A percentile compares a stretch with the other conserved stretches of the same genome.
Conservation (phyloP, 345 rosid species). For the Streptanthus diversifolius region DNA sequence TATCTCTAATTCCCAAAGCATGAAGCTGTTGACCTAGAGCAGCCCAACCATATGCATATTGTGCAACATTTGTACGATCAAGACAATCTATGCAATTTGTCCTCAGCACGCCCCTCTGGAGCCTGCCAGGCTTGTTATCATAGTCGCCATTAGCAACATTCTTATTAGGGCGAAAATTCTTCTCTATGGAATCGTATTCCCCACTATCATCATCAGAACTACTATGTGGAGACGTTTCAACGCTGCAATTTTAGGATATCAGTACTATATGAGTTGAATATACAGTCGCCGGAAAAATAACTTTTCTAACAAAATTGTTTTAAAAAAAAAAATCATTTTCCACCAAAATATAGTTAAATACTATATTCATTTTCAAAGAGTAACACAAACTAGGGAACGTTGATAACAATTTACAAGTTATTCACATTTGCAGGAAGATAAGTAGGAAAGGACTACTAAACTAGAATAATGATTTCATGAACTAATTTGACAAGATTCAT, state of each 20-base stretch:
- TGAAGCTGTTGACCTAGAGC: conserved; percentile 92
- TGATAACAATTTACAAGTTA: not conserved
- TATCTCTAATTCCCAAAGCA: conserved; percentile 62
- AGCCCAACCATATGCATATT: conserved; percentile 91
- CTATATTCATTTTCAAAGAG: not conserved
- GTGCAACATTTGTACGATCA: conserved; percentile 99
- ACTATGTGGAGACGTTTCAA: conserved; percentile 38
- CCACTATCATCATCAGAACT: conserved; percentile 45
- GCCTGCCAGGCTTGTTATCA: conserved; percentile 47
- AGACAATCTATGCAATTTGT: conserved; percentile 99
- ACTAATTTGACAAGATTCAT: conserved; percentile 15
- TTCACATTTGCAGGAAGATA: not conserved
- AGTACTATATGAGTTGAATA: conserved; percentile 38
- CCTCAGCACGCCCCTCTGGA: conserved; percentile 89
- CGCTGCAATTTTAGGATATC: conserved; percentile 23
- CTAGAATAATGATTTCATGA: not conserved
- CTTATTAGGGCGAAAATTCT: conserved; percentile 40
- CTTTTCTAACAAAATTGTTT: not conserved
- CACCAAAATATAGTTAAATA: conserved; percentile 2
- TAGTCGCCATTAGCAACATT: conserved; percentile 48
- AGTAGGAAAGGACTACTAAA: not conserved
- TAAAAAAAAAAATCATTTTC: not conserved
- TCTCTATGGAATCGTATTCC: conserved; percentile 44
- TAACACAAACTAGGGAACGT: not conserved
- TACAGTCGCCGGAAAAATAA: conserved; percentile 48